Evolutionary conservation across 2,329 filamentous ascomycete species (phyloP), one percentile per base, ranked within the genome.

Genomic region (Fusarium temperatum): DNA sequence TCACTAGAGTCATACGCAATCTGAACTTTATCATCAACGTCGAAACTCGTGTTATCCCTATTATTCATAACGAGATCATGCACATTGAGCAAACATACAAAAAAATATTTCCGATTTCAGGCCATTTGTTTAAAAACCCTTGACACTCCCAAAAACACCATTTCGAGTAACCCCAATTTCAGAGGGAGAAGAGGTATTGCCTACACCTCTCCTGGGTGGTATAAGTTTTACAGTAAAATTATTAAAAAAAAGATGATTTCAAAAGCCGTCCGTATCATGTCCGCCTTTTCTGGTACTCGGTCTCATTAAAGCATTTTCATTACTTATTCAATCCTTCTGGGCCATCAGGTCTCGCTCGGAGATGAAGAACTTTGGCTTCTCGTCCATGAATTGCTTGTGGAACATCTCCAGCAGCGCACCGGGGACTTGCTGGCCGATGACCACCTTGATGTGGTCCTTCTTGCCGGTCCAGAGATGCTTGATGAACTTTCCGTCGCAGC

Each of bases 381-480:
- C 82, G 6, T 70, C 75, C 41, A 79, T 69, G 67, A 79, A 84
- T 36, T 82, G 78, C 51, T 78, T 73, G 77, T 84, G 83, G 67
- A 84, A 82, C 17, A 81, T 74, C 51, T 80, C 78, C 20, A 84
- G 74, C 36, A 79, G 78, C 10, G 77, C 77, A 12, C 83, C 83
- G 8, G 83, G 83, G 35, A 84, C 70, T 58, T 84, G 82, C 41
- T 82, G 73, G 28, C 79, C 81, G 11, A 85, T 81, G 58, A 81
- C 81, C 12, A 81, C 72, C 78, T 84, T 84, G 73, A 85, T 82
- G 70, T 81, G 78, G 50, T 79, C 75, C 54, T 79, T 70, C 77
- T 86, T 86, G 70, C 82, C 80, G 2, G 81, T 84, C 84, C 84
- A 86, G 66, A 85, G 73, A 71, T 86, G 84, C 69, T 83, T 82